Base-by-base conservation (phyloP, 768 basidiomycete species). In the Suillus subluteus region DNA sequence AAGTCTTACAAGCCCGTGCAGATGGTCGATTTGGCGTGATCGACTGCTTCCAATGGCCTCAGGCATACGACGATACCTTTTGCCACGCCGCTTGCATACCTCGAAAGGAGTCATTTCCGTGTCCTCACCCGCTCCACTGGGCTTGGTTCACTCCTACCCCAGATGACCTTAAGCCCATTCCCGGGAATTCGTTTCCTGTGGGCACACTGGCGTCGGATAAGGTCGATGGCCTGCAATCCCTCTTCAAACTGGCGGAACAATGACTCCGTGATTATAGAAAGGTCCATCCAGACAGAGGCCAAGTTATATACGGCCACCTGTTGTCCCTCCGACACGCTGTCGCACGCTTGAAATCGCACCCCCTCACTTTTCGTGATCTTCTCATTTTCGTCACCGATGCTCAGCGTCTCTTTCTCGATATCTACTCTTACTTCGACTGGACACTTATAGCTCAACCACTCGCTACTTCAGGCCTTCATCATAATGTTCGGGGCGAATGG, bases 21-120 rank as follows among this genome's bases (percentile, higher is more conserved):
- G 61, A 66, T 23, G 37, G 65, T 15, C 18, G 18, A 2, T 54
- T 66, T 4, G 48, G 65, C 0, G 6, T 54, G 0, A 37, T 62
- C 0, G 41, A 66, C 3, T 66, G 48, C 21, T 66, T 66, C n/a
- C 61, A 66, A 21, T 66, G 65, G 65, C 65, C 48, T 23, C 61
- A 66, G 18, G 15, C 55, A 1, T 40, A 62, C 3, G 37, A 52
- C 3, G 6, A 62, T 1, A 1, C 16, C 1, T 66, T 62, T 23
- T 30, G 9, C 32, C 21, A 62, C 8, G 15, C 50, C 6, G 3
- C 3, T 30, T 64, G 35, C 48, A 64, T 64, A 2, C 63, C 63
- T 35, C 26, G 1, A 16, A 23, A 59, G 48, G 67, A 67, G 16
- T 4, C 55, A 2, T 43, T 66, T 52, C 66, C 48, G 26, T 66